Conservation (phyloP, 148 eudicot genomes). For the Vaccinium vitisidaea region DNA sequence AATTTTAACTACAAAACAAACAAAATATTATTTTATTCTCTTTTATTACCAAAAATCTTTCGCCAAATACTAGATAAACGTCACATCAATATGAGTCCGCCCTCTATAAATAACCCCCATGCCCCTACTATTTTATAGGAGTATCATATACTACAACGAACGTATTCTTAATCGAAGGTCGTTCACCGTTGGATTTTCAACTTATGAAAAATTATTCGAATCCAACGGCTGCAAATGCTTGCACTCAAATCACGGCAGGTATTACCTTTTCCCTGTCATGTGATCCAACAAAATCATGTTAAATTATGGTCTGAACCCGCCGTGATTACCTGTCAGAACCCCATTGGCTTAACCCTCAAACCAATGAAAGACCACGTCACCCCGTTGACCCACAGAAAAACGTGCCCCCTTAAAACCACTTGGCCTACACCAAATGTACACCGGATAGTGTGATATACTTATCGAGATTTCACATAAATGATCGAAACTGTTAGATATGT, state of each 20-base stretch:
- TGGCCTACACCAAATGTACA: too few species aligned
- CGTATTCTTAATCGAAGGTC: neutral
- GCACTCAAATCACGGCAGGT: slow-evolving; percentile 22
- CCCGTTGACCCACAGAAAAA: neutral
- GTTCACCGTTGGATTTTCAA: neutral
- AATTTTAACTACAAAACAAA: too few species aligned
- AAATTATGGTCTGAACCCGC: neutral
- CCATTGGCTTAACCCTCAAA: neutral
- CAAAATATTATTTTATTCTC: too few species aligned
- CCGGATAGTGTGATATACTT: too few species aligned
- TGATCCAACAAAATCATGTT: slow-evolving; percentile 10
- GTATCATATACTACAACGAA: too few species aligned
- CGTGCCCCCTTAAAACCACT: neutral
- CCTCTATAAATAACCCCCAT: too few species aligned
- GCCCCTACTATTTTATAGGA: too few species aligned
- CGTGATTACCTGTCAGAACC: neutral
- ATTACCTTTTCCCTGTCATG: neutral
- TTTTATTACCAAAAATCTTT: too few species aligned
- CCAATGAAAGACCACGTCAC: neutral
- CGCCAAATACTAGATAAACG: too few species aligned
- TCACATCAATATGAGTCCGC: too few species aligned
- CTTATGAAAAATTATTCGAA: neutral
- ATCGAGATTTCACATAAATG: too few species aligned
- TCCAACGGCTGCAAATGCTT: slow-evolving; percentile 14
- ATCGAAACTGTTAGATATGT: too few species aligned